Percentiles rank a stretch among this genome's conserved stretches.
Conservation (phyloP, 495 filamentous ascomycete genomes). For the Xylaria acuta region DNA sequence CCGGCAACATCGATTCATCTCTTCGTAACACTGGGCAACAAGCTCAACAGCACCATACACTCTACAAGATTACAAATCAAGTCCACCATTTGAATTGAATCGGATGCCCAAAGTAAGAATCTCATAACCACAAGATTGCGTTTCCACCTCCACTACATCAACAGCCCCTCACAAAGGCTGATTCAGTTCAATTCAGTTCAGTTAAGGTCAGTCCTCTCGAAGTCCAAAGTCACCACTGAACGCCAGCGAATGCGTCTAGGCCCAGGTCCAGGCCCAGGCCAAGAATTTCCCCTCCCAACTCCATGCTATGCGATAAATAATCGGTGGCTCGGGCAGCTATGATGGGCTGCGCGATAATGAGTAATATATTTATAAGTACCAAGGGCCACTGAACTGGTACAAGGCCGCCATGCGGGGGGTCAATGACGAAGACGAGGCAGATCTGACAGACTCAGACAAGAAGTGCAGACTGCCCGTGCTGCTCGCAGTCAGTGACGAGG, state of each 20-base stretch:
- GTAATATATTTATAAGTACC: no score
- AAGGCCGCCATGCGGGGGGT: no score
- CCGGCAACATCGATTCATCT: neutral
- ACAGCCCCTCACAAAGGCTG: neutral
- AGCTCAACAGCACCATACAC: neutral
- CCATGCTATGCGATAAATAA: constrained; percentile 21
- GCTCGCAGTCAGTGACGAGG: no score
- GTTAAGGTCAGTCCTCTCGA: neutral
- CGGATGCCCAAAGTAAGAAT: neutral
- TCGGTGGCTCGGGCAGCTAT: neutral
- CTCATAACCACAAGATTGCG: neutral
- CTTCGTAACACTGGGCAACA: neutral
- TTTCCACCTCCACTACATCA: neutral
- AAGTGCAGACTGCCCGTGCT: no score
- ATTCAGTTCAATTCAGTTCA: neutral
- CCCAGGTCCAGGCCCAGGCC: constrained; percentile 1
- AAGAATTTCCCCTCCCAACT: constrained; percentile 8
- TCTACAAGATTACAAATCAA: neutral
- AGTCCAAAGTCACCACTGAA: neutral
- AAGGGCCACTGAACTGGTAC: no score
- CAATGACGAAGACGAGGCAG: no score
- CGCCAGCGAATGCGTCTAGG: constrained; percentile 24
- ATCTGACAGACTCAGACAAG: no score
- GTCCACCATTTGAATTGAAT: neutral
- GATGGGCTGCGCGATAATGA: neutral